Evolutionary conservation across 176 grass and related monocot genomes (phyloP), one percentile per base, ranked within the genome.

Genomic region (Hordeum marinum): DNA sequence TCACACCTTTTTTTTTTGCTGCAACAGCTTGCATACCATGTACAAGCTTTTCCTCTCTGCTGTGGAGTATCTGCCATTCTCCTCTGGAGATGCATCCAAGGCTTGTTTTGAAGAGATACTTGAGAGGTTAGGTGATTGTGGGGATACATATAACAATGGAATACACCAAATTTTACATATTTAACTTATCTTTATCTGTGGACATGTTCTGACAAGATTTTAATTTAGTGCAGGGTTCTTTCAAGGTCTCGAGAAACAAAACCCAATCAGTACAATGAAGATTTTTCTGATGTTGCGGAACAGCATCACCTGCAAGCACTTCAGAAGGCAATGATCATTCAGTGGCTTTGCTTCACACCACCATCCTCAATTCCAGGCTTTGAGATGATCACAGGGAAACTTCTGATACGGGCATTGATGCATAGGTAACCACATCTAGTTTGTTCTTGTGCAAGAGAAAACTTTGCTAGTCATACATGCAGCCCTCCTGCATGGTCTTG

Each of bases 331-430:
- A 98, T 92, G 91, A 89, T 89, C 80, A 95, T 98, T 75, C 96
- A 95, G 43, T 98, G 96, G 96, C 96, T 95, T 86, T 98, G 93
- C 60, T 95, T 98, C 73, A 95, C 93, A 15, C 96, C 96, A 37
- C 96, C 96, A 77, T 87, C 91, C 43, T 90, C 96, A 0, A 92
- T 95, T 88, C 80, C 86, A 54, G 72, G 85, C 79, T 95, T 92
- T 72, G 35, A 94, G 58, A 87, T 82, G 50, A 92, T 95, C 52
- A 95, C 82, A 72, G 93, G 85, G 50, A 98, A 93, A 86, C 96
- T 98, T 92, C 82, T 98, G 71, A 93, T 90, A 45, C 91, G 92
- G 58, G 96, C 93, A 87, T 87, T 98, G 76, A 83, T 93, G 45
- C 96, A 98, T 67, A 95, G 96, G 96, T 98, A 85, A 76, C 6